Conservation (phyloP, 1,284 basidiomycete genomes). For the Ustilago lituana region DNA sequence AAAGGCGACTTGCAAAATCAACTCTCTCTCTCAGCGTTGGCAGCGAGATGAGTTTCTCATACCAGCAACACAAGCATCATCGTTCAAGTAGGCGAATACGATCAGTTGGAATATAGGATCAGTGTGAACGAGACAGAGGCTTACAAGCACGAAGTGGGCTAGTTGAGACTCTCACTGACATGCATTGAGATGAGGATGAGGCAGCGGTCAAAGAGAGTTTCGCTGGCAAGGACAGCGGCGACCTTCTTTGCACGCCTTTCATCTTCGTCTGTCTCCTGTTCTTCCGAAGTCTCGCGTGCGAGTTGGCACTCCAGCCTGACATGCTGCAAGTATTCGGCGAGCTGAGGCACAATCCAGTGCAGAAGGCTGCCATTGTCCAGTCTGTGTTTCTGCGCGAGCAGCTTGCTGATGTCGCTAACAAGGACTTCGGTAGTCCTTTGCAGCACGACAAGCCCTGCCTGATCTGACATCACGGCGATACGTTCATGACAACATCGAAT, state of each 20-base stretch:
- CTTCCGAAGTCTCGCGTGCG: background rate
- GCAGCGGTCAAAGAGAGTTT: conserved; percentile 21
- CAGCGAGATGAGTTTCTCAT: too few species aligned
- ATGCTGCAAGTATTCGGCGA: conserved; percentile 6
- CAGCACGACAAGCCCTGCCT: background rate
- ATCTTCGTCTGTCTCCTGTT: background rate
- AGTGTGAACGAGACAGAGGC: too few species aligned
- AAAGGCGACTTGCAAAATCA: background rate
- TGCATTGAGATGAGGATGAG: conserved; percentile 18
- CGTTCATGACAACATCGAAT: conserved; percentile 5
- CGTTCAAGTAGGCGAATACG: too few species aligned
- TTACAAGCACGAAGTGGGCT: too few species aligned
- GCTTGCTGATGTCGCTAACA: background rate
- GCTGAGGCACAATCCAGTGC: conserved; percentile 7
- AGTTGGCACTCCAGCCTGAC: conserved; percentile 6
- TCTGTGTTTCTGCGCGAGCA: background rate
- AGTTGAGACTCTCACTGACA: background rate
- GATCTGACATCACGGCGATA: background rate
- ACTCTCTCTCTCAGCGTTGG: too few species aligned
- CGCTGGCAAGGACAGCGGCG: background rate
- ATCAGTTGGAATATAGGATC: too few species aligned
- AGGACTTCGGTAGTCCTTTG: background rate
- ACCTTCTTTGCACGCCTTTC: background rate
- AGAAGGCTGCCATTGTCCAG: background rate
- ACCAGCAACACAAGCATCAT: too few species aligned